Evolutionary conservation across 352 stramenopile genomes (phyloP).

Genomic region (Pythium phragmiticola): DNA sequence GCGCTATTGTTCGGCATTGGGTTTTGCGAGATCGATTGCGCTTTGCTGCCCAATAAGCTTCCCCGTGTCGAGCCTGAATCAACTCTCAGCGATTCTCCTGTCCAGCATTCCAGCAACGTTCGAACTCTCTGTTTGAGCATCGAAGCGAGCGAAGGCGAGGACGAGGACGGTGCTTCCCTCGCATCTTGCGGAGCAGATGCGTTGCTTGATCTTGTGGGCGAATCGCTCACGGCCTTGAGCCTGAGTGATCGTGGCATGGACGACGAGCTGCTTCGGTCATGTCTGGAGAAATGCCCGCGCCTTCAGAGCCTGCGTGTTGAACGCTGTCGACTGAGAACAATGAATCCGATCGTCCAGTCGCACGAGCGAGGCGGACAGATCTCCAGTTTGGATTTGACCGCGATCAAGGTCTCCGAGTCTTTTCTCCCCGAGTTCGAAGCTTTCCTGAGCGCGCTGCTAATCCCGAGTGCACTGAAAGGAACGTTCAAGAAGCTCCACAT

Average conservation of each 20-base stretch:
- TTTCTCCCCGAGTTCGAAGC: not conserved
- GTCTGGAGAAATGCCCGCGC: not conserved
- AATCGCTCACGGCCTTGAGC: not conserved
- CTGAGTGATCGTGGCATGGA: not conserved
- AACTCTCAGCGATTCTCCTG: no score
- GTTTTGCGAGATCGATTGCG: no score
- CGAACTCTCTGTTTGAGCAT: no score
- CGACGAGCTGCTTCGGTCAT: not conserved
- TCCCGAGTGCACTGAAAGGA: not conserved
- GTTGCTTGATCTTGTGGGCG: not conserved
- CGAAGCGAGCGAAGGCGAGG: no score
- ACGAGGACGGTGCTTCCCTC: no score
- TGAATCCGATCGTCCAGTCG: not conserved
- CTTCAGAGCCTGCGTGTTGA: not conserved
- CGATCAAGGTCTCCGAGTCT: not conserved
- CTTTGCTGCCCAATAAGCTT: no score
- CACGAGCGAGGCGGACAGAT: not conserved
- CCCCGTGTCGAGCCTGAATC: no score
- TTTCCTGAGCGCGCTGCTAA: not conserved
- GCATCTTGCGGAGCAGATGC: not conserved
- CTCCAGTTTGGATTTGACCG: not conserved
- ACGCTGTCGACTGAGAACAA: not conserved
- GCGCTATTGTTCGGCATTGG: no score
- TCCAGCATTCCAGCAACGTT: no score
- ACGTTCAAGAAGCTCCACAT: constrained; percentile 3